These are phyloP conservation scores for Handroanthus guayacan DNA, from an alignment of 257 asterid genomes.

Conservation along the genomic window DNA sequence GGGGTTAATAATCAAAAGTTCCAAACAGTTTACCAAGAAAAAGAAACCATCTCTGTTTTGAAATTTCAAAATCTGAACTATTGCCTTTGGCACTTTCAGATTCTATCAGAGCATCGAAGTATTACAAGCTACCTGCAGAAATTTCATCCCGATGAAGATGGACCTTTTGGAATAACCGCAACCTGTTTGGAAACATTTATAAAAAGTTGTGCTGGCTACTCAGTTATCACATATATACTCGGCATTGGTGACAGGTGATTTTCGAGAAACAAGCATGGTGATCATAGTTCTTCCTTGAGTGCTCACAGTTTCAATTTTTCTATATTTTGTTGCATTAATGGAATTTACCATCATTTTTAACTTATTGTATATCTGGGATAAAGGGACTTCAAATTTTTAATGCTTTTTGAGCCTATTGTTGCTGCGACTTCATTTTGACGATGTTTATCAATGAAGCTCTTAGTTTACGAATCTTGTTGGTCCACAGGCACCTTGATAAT, in stretches of 20 bases:
- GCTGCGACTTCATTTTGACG: constrained; percentile 28
- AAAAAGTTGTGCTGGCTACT: constrained; percentile 99
- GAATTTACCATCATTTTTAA: not conserved
- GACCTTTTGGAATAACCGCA: constrained; percentile 93
- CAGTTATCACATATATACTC: constrained; percentile 94
- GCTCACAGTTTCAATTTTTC: not conserved
- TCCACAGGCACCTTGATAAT: constrained; percentile 93
- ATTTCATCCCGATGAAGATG: constrained; percentile 91
- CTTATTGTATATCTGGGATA: not conserved
- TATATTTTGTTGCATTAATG: not conserved
- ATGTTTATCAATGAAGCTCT: constrained; percentile 25
- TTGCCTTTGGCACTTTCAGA: constrained; percentile 58
- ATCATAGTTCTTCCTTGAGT: not conserved
- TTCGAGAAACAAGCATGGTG: constrained; percentile 9
- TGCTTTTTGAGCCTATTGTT: too few relatives aligned
- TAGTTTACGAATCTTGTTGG: constrained; percentile 36
- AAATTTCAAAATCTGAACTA: constrained; percentile 8
- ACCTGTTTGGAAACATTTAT: constrained; percentile 95
- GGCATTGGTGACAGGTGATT: constrained; percentile 97
- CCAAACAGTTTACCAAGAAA: too few relatives aligned
- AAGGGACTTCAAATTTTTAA: too few relatives aligned
- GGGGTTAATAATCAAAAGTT: too few relatives aligned
- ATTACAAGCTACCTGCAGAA: constrained; percentile 92
- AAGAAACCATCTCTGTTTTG: too few relatives aligned
- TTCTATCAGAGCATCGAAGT: constrained; percentile 97